Percentiles rank a stretch among this genome's conserved stretches.
phyloP scores from a whole-genome alignment of 2,329 filamentous ascomycete species.

The Cladophialophora psammophila region DNA sequence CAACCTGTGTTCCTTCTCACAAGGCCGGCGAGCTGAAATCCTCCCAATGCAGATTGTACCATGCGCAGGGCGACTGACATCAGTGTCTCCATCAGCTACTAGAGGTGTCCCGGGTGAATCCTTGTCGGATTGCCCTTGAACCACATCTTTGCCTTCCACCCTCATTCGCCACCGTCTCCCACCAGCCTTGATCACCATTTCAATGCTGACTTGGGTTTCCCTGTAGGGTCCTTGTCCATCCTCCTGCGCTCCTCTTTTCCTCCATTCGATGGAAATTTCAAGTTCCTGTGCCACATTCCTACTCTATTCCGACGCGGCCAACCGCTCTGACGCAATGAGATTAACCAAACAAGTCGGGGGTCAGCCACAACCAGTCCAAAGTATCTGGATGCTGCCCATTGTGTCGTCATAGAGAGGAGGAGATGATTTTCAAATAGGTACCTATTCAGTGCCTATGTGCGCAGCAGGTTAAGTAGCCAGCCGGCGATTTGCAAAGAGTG shows the following conservation, averaged over 20 bases:
- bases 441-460: too few relatives aligned
- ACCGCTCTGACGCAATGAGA: constrained; percentile 4
- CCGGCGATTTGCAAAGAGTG: background rate
- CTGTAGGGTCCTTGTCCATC: background rate
- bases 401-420: constrained; percentile 2
- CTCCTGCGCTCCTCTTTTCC: background rate
- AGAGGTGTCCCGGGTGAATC: background rate
- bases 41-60: background rate
- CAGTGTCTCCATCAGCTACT: background rate
- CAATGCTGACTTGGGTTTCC: constrained; percentile 2
- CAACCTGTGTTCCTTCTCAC: background rate
- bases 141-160: background rate
- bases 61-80: background rate
- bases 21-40: background rate
- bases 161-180: constrained; percentile 1
- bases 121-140: background rate
- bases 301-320: background rate
- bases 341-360: constrained; percentile 1
- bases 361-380: constrained; percentile 6
- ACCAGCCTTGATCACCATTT: constrained; percentile 5
- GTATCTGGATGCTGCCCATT: background rate
- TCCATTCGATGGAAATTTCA: constrained; percentile 2
- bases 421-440: background rate
- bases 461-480: background rate
- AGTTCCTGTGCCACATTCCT: background rate